These are phyloP conservation scores for Fusarium nisikadoi DNA, from an alignment of 2,329 filamentous ascomycete species.

Conservation along the genomic window DNA sequence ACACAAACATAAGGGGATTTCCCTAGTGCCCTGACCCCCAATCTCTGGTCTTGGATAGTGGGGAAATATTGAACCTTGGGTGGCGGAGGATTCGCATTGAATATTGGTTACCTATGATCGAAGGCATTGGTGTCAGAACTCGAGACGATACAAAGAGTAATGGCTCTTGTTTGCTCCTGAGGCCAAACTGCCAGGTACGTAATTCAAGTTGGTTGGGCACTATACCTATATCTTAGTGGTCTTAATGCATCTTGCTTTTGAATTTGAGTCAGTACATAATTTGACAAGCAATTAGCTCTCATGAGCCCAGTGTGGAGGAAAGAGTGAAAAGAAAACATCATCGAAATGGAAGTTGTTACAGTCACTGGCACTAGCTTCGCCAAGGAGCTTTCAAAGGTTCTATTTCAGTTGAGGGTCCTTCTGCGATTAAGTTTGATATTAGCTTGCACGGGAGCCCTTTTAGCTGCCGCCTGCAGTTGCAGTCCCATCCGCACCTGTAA, in stretches of 20 bases:
- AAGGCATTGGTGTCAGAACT: background rate
- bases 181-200: background rate
- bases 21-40: background rate
- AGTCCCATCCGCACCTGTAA: background rate
- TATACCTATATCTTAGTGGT: too few species aligned
- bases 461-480: constrained; percentile 11
- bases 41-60: background rate
- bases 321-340: background rate
- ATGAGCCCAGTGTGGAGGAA: background rate
- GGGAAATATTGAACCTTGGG: background rate
- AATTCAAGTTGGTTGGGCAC: background rate
- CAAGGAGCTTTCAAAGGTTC: background rate
- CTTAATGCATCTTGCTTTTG: background rate
- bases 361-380: background rate
- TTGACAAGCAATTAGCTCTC: background rate
- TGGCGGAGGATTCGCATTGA: background rate
- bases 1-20: background rate
- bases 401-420: background rate
- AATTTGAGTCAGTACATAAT: background rate
- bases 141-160: background rate
- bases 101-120: background rate
- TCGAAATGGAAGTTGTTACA: background rate
- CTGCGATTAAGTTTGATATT: constrained; percentile 7
- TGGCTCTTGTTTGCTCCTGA: background rate
- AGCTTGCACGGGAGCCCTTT: constrained; percentile 7